These are phyloP conservation scores for Fusarium equiseti DNA, from an alignment of 2,329 filamentous ascomycete species.

Conservation along the genomic window DNA sequence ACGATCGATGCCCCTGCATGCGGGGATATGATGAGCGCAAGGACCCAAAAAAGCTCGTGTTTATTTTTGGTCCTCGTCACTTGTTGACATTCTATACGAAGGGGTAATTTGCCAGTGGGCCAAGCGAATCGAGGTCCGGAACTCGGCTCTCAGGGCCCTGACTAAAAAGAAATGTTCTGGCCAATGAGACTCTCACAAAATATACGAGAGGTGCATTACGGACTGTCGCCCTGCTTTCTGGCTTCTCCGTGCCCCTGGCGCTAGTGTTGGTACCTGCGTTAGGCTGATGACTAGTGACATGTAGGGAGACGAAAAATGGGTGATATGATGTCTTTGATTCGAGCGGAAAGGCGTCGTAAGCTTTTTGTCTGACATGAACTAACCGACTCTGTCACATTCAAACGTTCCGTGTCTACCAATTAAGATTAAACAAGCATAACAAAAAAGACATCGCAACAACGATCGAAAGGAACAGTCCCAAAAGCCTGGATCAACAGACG, in stretches of 20 bases:
- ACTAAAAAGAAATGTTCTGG: background rate
- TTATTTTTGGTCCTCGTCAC: slow-evolving; percentile 26
- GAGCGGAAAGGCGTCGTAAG: slow-evolving; percentile 4
- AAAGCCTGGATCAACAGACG: background rate
- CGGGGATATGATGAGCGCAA: slow-evolving; percentile 14
- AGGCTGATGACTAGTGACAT: background rate
- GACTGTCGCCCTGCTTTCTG: background rate
- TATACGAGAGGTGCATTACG: slow-evolving; percentile 3
- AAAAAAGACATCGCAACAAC: background rate
- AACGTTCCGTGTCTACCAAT: background rate
- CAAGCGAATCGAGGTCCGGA: slow-evolving; percentile 6
- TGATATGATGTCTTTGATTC: background rate
- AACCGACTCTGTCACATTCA: background rate
- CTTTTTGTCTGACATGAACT: background rate
- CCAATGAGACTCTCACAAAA: background rate
- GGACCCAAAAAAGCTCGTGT: slow-evolving; percentile 20
- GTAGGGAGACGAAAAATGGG: background rate
- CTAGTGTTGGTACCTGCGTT: slow-evolving; percentile 8
- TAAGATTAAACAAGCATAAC: background rate
- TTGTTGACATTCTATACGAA: slow-evolving; percentile 15
- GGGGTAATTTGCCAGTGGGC: slow-evolving; percentile 13
- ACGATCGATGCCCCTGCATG: slow-evolving; percentile 17
- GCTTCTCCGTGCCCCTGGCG: background rate
- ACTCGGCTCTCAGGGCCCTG: slow-evolving; percentile 5
- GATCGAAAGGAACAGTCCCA: background rate